A percentile compares a stretch with the other conserved stretches of the same genome.
phyloP scores from a whole-genome alignment of 306 rosid genomes.

The Echinosophora koreensis region DNA sequence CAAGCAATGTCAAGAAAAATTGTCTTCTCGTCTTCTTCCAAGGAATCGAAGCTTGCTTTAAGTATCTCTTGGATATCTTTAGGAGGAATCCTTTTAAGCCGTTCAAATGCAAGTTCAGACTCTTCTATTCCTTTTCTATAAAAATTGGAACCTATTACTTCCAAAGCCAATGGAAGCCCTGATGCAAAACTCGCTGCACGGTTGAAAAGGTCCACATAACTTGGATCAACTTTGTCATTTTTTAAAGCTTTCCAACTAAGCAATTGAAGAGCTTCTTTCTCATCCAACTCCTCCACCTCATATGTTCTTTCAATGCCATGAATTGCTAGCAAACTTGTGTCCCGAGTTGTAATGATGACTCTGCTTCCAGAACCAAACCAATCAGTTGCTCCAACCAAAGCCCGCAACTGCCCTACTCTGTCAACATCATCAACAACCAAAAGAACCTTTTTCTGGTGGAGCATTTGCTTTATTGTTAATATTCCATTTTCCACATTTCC shows the following conservation, averaged over 20 bases:
- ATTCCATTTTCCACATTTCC: slow-evolving; percentile 20
- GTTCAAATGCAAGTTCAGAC: background rate
- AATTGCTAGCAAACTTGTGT: slow-evolving; percentile 21
- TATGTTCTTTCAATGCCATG: slow-evolving; percentile 11
- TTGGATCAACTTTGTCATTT: background rate
- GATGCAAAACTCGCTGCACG: background rate
- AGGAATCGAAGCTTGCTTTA: slow-evolving; percentile 16
- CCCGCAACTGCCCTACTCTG: slow-evolving; percentile 3
- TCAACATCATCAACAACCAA: slow-evolving; percentile 49
- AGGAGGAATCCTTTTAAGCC: background rate
- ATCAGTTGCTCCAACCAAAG: background rate
- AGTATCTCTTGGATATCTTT: background rate
- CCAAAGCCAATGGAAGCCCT: slow-evolving; percentile 33
- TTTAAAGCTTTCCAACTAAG: slow-evolving; percentile 12
- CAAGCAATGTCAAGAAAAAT: slow-evolving; percentile 9
- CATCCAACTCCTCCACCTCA: background rate
- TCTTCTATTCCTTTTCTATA: too few species aligned
- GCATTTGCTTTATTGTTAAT: background rate
- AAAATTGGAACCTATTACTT: slow-evolving; percentile 31
- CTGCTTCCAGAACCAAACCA: slow-evolving; percentile 50
- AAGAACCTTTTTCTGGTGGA: slow-evolving; percentile 16
- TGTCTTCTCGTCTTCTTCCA: background rate
- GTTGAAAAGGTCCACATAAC: background rate
- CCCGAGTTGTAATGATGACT: slow-evolving; percentile 47
- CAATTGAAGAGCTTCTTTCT: slow-evolving; percentile 5